Evolutionary conservation across 805 yeast genomes (phyloP).

Genomic region (Candida anglica): DNA sequence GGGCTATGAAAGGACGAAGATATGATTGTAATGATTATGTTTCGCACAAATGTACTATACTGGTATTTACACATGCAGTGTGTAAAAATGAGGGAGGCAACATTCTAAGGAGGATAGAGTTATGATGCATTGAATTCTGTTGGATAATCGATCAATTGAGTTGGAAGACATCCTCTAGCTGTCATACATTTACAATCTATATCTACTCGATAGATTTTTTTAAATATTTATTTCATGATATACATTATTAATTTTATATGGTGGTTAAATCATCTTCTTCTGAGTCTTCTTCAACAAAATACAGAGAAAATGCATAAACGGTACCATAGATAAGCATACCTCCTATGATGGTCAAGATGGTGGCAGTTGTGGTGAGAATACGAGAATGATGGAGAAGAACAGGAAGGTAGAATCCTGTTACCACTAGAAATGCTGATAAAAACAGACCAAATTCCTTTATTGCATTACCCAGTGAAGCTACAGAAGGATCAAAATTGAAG

Average conservation of each 20-base stretch:
- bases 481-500: conserved; percentile 37
- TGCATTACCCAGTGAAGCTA: conserved; percentile 23
- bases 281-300: conserved; percentile 50
- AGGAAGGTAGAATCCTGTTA: conserved; percentile 73
- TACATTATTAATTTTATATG: no score
- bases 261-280: no score
- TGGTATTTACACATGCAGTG: no score
- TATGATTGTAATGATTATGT: neutral
- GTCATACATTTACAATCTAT: no score
- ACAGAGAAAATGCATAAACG: conserved; percentile 75
- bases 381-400: conserved; percentile 71
- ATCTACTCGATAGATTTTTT: no score
- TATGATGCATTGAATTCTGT: no score
- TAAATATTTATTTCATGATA: no score
- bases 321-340: conserved; percentile 83
- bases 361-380: conserved; percentile 66
- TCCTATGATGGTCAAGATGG: conserved; percentile 73
- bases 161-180: no score
- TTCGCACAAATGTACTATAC: no score
- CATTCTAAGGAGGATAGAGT: no score
- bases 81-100: no score
- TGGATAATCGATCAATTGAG: no score
- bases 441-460: conserved; percentile 80
- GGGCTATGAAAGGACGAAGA: neutral
- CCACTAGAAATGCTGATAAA: conserved; percentile 68